A percentile compares a stretch with the other conserved stretches of the same genome.
Conservation (phyloP, 2,329 filamentous ascomycete genomes). For the Bisporella sp. region DNA sequence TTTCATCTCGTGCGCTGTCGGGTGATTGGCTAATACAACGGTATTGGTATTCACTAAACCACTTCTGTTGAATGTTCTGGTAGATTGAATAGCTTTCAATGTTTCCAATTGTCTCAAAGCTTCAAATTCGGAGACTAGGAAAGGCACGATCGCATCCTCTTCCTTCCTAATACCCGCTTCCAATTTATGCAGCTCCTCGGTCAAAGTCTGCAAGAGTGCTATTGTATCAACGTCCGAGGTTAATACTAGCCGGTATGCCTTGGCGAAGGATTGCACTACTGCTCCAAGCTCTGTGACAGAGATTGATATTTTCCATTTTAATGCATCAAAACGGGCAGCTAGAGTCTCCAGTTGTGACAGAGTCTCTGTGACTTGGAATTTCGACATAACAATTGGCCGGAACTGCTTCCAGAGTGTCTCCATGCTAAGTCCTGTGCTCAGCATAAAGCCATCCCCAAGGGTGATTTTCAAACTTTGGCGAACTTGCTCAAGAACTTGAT, state of each 20-base stretch:
- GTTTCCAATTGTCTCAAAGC: slow-evolving; percentile 40
- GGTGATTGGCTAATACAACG: slow-evolving; percentile 23
- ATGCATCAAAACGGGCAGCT: slow-evolving; percentile 50
- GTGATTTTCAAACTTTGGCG: slow-evolving; percentile 39
- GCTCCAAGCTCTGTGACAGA: slow-evolving; percentile 44
- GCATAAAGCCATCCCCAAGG: slow-evolving; percentile 64
- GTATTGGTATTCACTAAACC: slow-evolving; percentile 14
- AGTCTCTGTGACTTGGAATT: slow-evolving; percentile 37
- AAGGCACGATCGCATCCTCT: slow-evolving; percentile 37
- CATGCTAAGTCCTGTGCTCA: slow-evolving; percentile 74
- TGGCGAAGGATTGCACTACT: slow-evolving; percentile 46
- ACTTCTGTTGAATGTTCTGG: not conserved
- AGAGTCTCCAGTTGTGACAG: slow-evolving; percentile 47
- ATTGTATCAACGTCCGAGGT: slow-evolving; percentile 26
- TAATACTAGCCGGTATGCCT: slow-evolving; percentile 51
- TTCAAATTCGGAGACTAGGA: slow-evolving; percentile 50
- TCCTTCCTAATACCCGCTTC: slow-evolving; percentile 39
- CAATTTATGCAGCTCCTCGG: slow-evolving; percentile 44
- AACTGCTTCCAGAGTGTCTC: slow-evolving; percentile 69
- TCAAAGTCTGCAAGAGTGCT: slow-evolving; percentile 40
- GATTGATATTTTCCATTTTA: slow-evolving; percentile 51
- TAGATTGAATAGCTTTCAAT: slow-evolving; percentile 3
- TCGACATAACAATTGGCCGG: slow-evolving; percentile 52
- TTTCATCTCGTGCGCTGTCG: slow-evolving; percentile 24
- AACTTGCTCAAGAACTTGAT: slow-evolving; percentile 10